Conservation (phyloP, 2,329 filamentous ascomycete species). For the Colletotrichum karsti region DNA sequence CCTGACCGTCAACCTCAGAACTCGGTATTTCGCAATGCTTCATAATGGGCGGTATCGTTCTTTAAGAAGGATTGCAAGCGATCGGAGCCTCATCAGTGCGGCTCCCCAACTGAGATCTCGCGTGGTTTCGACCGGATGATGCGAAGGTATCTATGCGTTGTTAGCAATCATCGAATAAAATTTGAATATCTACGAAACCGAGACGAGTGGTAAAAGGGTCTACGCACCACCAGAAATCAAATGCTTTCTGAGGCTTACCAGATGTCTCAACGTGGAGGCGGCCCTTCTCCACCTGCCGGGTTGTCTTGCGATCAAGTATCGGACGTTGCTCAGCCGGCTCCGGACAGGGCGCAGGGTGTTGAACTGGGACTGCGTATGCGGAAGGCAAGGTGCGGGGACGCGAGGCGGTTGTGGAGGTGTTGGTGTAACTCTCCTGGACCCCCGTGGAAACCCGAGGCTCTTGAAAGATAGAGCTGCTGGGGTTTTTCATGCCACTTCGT, state of each 20-base stretch:
- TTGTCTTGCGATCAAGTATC: background rate
- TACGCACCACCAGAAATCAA: constrained; percentile 2
- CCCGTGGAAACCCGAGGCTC: background rate
- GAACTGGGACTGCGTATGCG: background rate
- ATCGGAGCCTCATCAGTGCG: too few relatives aligned
- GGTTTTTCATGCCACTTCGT: background rate
- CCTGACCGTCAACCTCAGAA: too few relatives aligned
- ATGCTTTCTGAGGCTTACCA: background rate
- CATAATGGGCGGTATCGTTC: too few relatives aligned
- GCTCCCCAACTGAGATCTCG: too few relatives aligned
- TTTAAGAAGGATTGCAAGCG: too few relatives aligned
- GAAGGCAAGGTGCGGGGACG: background rate
- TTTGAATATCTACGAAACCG: too few relatives aligned
- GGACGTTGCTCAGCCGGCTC: background rate
- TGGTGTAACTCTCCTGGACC: too few relatives aligned
- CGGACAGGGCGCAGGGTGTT: background rate
- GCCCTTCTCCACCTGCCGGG: background rate
- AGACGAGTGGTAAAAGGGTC: background rate
- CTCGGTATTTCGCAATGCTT: too few relatives aligned
- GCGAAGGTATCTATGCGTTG: background rate
- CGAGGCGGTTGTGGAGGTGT: background rate
- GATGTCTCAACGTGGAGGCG: background rate
- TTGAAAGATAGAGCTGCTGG: background rate
- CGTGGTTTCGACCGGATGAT: too few relatives aligned
- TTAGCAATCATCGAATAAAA: background rate